phyloP scores from a whole-genome alignment of 331 rosid species.

The Saraca asoca region DNA sequence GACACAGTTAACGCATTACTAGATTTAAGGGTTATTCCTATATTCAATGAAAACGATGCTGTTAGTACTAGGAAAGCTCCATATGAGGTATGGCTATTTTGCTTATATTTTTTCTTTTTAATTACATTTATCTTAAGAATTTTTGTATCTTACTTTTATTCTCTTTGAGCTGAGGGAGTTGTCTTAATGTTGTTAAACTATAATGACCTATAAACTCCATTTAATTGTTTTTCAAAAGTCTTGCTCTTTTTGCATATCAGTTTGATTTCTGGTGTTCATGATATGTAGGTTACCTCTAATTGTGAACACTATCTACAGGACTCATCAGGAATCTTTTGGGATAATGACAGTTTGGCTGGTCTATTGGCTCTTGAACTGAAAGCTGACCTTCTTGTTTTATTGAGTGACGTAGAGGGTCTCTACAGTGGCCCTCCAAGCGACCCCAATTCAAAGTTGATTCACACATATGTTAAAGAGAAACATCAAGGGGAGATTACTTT shows the following conservation, averaged over 20 bases:
- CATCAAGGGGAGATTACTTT: slow-evolving; percentile 77
- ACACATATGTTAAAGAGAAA: slow-evolving; percentile 71
- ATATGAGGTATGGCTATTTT: slow-evolving; percentile 54
- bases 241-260: background rate
- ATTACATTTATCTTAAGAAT: background rate
- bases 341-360: slow-evolving; percentile 89
- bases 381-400: slow-evolving; percentile 79
- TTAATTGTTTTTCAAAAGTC: background rate
- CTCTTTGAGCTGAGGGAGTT: background rate
- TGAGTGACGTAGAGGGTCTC: slow-evolving; percentile 92
- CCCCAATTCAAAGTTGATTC: slow-evolving; percentile 79
- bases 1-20: slow-evolving; percentile 72
- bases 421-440: slow-evolving; percentile 81
- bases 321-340: slow-evolving; percentile 91
- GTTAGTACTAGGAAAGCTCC: slow-evolving; percentile 90
- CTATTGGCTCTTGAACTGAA: slow-evolving; percentile 77
- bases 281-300: slow-evolving; percentile 36
- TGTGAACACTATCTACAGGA: slow-evolving; percentile 59
- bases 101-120: slow-evolving; percentile 11
- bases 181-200: no score
- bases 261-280: slow-evolving; percentile 19
- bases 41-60: slow-evolving; percentile 93
- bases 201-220: no score
- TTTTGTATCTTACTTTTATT: background rate
- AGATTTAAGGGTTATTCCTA: slow-evolving; percentile 69